Percentiles rank a stretch among this genome's conserved stretches.
These are phyloP conservation scores for Epichloe sp. DNA, from an alignment of 2,329 filamentous ascomycete species.

Conservation along the genomic window DNA sequence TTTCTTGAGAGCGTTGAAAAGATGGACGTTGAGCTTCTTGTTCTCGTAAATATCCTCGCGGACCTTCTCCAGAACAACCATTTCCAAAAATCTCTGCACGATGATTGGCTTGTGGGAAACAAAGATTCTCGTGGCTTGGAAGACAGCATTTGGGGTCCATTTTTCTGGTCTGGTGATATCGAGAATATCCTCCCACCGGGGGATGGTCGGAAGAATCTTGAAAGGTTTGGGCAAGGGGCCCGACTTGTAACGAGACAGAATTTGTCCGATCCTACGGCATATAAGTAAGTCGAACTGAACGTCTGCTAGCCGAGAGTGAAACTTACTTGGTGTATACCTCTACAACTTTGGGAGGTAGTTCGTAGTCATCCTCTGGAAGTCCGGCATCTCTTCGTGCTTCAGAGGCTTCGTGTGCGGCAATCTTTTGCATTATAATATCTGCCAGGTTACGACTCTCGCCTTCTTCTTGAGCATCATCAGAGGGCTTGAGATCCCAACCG, in stretches of 20 bases:
- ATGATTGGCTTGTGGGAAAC: constrained; percentile 69
- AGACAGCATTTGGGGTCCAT: constrained; percentile 64
- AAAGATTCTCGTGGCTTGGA: constrained; percentile 85
- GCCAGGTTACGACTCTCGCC: constrained; percentile 64
- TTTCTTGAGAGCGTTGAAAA: constrained; percentile 89
- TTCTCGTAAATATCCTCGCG: constrained; percentile 87
- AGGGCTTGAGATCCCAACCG: constrained; percentile 37
- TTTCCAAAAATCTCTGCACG: constrained; percentile 75
- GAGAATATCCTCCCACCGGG: constrained; percentile 80
- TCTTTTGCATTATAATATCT: constrained; percentile 87
- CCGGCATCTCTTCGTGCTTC: constrained; percentile 34
- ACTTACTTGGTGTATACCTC: constrained; percentile 82
- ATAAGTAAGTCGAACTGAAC: constrained; percentile 6
- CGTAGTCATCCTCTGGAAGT: constrained; percentile 63
- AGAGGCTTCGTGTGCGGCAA: constrained; percentile 75
- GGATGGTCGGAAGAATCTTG: constrained; percentile 87
- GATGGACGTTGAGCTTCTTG: constrained; percentile 88
- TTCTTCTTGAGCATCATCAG: constrained; percentile 32
- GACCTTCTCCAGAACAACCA: constrained; percentile 78
- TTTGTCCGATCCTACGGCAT: constrained; percentile 56
- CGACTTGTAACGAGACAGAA: constrained; percentile 85
- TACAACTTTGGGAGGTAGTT: constrained; percentile 80
- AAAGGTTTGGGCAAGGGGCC: constrained; percentile 96
- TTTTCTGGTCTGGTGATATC: constrained; percentile 67
- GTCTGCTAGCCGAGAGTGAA: not conserved